Percentiles rank a stretch among this genome's conserved stretches.
Evolutionary conservation across 371 early-diverging fungal genomes (phyloP).

Genomic region (Blakeslea trispora): DNA sequence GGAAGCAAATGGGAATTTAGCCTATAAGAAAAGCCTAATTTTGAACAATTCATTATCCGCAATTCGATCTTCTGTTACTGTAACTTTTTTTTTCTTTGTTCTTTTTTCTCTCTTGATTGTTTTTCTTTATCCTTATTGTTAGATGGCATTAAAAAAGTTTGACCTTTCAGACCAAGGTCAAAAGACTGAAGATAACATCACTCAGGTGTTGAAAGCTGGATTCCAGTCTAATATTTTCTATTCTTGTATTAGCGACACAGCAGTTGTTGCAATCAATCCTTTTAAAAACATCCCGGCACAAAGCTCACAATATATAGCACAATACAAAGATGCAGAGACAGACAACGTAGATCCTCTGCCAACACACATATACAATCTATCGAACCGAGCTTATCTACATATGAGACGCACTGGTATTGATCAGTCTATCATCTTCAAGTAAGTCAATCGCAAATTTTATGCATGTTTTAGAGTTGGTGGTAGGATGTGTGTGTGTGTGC

Average conservation of each 20-base stretch:
- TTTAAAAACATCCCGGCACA: constrained; percentile 38
- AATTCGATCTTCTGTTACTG: neutral
- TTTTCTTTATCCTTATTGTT: constrained; percentile 3
- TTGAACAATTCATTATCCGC: neutral
- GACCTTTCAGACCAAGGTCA: constrained; percentile 16
- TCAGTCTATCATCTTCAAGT: constrained; percentile 76
- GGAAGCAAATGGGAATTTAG: too few species aligned
- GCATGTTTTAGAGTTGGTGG: constrained; percentile 39
- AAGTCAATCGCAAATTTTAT: constrained; percentile 36
- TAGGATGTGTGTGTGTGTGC: neutral
- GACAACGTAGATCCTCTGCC: constrained; percentile 48
- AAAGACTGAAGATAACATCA: constrained; percentile 19
- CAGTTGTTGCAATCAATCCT: constrained; percentile 64
- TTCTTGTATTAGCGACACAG: constrained; percentile 67
- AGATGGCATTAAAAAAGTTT: constrained; percentile 1
- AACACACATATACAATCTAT: constrained; percentile 88
- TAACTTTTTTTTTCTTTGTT: constrained; percentile 1
- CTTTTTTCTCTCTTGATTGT: constrained; percentile 2
- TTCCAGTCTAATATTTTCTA: constrained; percentile 60
- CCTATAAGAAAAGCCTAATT: neutral
- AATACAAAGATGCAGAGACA: constrained; percentile 68
- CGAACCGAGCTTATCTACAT: constrained; percentile 72
- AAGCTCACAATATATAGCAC: constrained; percentile 73
- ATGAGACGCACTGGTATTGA: constrained; percentile 86
- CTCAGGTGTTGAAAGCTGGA: constrained; percentile 13